phyloP scores from a whole-genome alignment of 306 rosid species.

The Quercus variabilis region DNA sequence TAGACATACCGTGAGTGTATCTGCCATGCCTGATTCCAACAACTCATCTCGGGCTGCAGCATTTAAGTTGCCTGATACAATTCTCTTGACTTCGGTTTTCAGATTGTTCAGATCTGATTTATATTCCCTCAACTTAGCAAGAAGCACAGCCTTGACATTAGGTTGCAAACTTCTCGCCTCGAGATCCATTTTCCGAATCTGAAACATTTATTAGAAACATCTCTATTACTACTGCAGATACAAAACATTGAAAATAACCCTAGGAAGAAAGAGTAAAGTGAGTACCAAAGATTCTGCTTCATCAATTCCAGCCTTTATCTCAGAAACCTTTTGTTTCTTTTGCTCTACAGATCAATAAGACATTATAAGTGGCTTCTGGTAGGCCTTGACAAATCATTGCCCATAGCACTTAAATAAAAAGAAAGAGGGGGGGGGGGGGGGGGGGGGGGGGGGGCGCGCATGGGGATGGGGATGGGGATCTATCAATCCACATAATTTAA shows the following conservation, averaged over 20 bases:
- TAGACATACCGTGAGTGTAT: constrained; percentile 70
- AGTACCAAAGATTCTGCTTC: constrained; percentile 90
- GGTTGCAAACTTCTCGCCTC: constrained; percentile 97
- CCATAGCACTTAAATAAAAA: background rate
- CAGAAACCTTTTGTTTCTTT: constrained; percentile 85
- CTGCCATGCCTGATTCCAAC: constrained; percentile 97
- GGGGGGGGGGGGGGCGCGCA: too few species aligned
- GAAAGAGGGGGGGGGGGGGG: too few species aligned
- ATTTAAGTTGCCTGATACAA: constrained; percentile 62
- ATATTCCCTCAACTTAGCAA: constrained; percentile 89
- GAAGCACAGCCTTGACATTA: constrained; percentile 69
- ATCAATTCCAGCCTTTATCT: constrained; percentile 77
- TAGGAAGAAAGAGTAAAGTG: constrained; percentile 11
- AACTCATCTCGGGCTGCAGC: constrained; percentile 84
- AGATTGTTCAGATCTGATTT: constrained; percentile 92
- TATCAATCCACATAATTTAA: background rate
- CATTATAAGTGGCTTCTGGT: background rate
- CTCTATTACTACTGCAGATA: constrained; percentile 14
- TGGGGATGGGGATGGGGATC: background rate
- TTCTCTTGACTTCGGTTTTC: constrained; percentile 77
- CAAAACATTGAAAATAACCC: constrained; percentile 16
- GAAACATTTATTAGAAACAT: constrained; percentile 22
- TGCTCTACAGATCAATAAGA: constrained; percentile 58
- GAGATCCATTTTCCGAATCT: constrained; percentile 90
- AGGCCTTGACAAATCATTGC: background rate